Base-by-base conservation (phyloP, 192 early-diverging fungal genomes). In the Umbelopsis ramanniana region DNA sequence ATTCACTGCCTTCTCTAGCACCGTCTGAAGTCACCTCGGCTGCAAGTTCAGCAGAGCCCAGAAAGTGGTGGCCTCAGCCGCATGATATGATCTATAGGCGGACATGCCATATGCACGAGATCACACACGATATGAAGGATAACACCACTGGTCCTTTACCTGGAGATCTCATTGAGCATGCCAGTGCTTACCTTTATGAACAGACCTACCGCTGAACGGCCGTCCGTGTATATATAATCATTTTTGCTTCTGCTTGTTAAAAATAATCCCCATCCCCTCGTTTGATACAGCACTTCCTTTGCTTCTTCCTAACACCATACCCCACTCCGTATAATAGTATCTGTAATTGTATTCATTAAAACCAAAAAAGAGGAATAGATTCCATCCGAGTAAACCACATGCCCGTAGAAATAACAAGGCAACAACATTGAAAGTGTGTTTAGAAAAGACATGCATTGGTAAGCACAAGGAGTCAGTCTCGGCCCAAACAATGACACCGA, bases 41-140 rank as follows among this genome's bases (percentile, higher is more conserved):
- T 7, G 57, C 57, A 12, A 63, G 33, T 26, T 63, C 57, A 5
- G 4, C 33, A 2, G 57, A 63, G 26, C 57, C 24, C 19, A 11
- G 57, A n/a, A 63, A 43, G 40, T 43, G 57, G 33, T 63, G 33
- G 12, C 57, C 26, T n/a, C 57, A 63, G 29, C 57, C 57, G 57
- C 57, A 38, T 37, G 57, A 63, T 38, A 63, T 63, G 57, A 37
- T 63, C 14, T 12, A 19, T 35, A 29, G 57, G 17, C 57, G 57
- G 7, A 22, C 24, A 17, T 63, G 57, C 33, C 57, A 63, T 37
- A 63, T 63, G 57, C 57, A 63, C 57, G 57, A 63, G 26, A 35
- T 63, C 26, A 63, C 57, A 12, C 57, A 63, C 35, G 57, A 63
- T 17, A 63, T 63, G 57, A 63, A 63, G 26, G 26, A 35, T 17